Percentiles rank a stretch among this genome's conserved stretches.
phyloP scores from a whole-genome alignment of 2,329 filamentous ascomycete genomes.

The Fusarium sp. region DNA sequence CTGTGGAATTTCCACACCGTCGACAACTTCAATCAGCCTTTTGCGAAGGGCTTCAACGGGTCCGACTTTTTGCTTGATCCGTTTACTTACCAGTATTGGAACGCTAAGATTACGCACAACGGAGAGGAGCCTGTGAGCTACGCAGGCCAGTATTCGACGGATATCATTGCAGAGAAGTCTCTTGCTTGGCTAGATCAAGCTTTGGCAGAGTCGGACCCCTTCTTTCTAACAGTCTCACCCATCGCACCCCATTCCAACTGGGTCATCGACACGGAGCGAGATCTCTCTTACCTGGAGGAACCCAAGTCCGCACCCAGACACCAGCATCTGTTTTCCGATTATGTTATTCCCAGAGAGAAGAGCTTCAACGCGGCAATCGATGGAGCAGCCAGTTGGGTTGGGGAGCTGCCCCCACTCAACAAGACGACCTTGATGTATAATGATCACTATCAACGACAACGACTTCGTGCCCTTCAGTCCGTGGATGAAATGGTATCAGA shows the following conservation, averaged over 20 bases:
- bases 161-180: slow-evolving; percentile 2
- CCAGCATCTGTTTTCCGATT: background rate
- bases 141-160: slow-evolving; percentile 4
- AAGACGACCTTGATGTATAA: slow-evolving; percentile 47
- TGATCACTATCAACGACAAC: slow-evolving; percentile 53
- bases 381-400: slow-evolving; percentile 57
- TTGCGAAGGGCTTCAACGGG: slow-evolving; percentile 46
- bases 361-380: slow-evolving; percentile 71
- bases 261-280: slow-evolving; percentile 1
- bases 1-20: slow-evolving; percentile 72
- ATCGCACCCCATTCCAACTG: slow-evolving; percentile 16
- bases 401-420: slow-evolving; percentile 47
- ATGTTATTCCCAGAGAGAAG: slow-evolving; percentile 53
- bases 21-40: slow-evolving; percentile 67
- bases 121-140: background rate
- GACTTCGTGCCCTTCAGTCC: slow-evolving; percentile 56
- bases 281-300: background rate
- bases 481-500: slow-evolving; percentile 58
- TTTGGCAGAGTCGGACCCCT: background rate
- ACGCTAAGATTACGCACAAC: slow-evolving; percentile 4
- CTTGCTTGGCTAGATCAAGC: background rate
- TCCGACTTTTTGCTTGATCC: slow-evolving; percentile 16
- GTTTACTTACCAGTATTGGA: slow-evolving; percentile 11
- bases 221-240: slow-evolving; percentile 8
- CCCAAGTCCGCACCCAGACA: slow-evolving; percentile 13